These are phyloP conservation scores for Ogataea wickerhamii DNA, from an alignment of 805 yeast genomes.

Conservation along the genomic window DNA sequence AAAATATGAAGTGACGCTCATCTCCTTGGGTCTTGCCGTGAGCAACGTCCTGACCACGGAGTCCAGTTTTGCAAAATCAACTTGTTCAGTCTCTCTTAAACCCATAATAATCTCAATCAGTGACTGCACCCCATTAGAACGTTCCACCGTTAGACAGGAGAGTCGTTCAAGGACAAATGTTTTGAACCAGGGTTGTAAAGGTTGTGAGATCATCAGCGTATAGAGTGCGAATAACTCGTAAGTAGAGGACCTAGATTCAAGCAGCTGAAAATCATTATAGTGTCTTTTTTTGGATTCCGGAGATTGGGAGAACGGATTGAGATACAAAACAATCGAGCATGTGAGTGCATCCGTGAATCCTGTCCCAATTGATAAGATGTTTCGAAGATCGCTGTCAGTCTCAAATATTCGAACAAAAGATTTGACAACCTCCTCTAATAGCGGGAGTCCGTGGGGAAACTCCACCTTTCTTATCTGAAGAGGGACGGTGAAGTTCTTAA, in stretches of 20 bases:
- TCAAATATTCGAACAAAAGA: slow-evolving; percentile 35
- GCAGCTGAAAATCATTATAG: slow-evolving; percentile 14
- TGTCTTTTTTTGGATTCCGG: slow-evolving; percentile 4
- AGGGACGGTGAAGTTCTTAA: slow-evolving; percentile 43
- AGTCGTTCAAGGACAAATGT: slow-evolving; percentile 46
- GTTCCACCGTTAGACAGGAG: slow-evolving; percentile 49
- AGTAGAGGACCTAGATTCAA: slow-evolving; percentile 54
- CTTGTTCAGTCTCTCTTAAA: slow-evolving; percentile 64
- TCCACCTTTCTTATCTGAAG: slow-evolving; percentile 22
- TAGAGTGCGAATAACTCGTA: slow-evolving; percentile 62
- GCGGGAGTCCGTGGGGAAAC: slow-evolving; percentile 11
- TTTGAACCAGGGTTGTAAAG: slow-evolving; percentile 45
- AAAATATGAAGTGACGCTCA: slow-evolving; percentile 51
- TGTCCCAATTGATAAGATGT: slow-evolving; percentile 57
- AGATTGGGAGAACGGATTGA: slow-evolving; percentile 28
- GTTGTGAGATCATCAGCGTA: slow-evolving; percentile 51
- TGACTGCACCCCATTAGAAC: slow-evolving; percentile 62
- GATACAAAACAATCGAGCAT: slow-evolving; percentile 41
- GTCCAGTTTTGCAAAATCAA: slow-evolving; percentile 62
- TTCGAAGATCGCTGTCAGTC: slow-evolving; percentile 46
- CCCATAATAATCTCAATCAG: slow-evolving; percentile 77
- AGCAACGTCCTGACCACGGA: slow-evolving; percentile 64
- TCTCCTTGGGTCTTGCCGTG: slow-evolving; percentile 51
- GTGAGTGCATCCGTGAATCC: slow-evolving; percentile 61
- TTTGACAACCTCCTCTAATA: slow-evolving; percentile 26